Conservation (phyloP, 2,329 filamentous ascomycete species). For the Aureobasidium melanogenum region DNA sequence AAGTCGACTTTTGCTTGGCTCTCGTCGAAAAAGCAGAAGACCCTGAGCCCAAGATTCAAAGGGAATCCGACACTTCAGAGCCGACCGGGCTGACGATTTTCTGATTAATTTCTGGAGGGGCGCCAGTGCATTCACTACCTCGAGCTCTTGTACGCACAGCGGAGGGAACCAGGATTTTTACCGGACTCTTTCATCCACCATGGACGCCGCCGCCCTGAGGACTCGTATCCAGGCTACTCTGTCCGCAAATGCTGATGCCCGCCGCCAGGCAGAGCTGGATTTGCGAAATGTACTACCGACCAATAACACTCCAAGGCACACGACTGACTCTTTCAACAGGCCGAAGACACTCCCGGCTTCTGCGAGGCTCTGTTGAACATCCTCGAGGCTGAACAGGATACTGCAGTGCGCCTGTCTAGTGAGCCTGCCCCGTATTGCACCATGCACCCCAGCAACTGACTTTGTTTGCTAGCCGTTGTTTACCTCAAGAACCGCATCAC, state of each 20-base stretch:
- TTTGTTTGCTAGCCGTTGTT: conserved; percentile 62
- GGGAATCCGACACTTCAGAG: neutral
- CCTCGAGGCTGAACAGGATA: conserved; percentile 77
- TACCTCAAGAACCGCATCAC: conserved; percentile 98
- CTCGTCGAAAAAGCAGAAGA: neutral
- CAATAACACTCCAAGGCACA: neutral
- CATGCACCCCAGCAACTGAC: neutral
- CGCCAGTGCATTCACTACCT: neutral
- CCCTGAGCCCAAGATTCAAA: conserved; percentile 6
- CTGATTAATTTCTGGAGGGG: conserved; percentile 4
- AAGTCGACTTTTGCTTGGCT: neutral
- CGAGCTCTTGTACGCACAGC: neutral
- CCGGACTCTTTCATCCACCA: conserved; percentile 28
- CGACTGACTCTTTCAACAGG: conserved; percentile 42
- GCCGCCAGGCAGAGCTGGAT: conserved; percentile 69
- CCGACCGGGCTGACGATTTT: neutral
- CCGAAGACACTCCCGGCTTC: conserved; percentile 84
- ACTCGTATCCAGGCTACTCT: conserved; percentile 70
- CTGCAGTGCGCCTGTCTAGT: conserved; percentile 81
- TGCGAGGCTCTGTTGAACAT: conserved; percentile 85
- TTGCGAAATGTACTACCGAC: conserved; percentile 62
- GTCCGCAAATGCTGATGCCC: conserved; percentile 63
- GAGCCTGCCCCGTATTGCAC: conserved; percentile 32
- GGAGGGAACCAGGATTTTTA: neutral
- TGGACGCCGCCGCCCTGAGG: conserved; percentile 68